Percentiles rank a stretch among this genome's conserved stretches.
Conservation (phyloP, 2,329 filamentous ascomycete genomes). For the Xylariaceae sp. region DNA sequence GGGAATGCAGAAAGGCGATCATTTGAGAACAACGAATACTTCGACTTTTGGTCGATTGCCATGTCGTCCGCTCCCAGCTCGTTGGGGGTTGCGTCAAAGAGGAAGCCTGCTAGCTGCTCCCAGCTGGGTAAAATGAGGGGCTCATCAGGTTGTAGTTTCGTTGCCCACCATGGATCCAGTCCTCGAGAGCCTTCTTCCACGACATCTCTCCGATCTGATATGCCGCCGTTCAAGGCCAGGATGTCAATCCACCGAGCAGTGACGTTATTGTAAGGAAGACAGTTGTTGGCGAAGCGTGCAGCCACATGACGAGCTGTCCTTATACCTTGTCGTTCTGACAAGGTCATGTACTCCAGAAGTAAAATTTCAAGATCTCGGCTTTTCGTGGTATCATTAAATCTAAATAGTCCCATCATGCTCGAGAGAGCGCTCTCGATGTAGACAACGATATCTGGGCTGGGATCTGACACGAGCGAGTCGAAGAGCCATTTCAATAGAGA, state of each 20-base stretch:
- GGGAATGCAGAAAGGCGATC: conserved; percentile 54
- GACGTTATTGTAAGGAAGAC: conserved; percentile 73
- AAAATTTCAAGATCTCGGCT: conserved; percentile 43
- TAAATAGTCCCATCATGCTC: conserved; percentile 55
- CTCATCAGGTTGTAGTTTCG: conserved; percentile 28
- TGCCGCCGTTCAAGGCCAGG: conserved; percentile 65
- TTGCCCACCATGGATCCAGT: conserved; percentile 60
- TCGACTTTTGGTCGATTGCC: conserved; percentile 36
- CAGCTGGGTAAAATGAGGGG: conserved; percentile 43
- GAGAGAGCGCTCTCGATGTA: conserved; percentile 88
- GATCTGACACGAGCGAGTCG: conserved; percentile 74
- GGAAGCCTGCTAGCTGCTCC: conserved; percentile 44
- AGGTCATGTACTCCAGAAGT: conserved; percentile 64
- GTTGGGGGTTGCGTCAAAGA: conserved; percentile 36
- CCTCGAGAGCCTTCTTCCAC: conserved; percentile 87
- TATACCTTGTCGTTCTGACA: conserved; percentile 47
- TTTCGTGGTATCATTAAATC: conserved; percentile 23
- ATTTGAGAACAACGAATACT: conserved; percentile 35
- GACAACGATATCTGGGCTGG: conserved; percentile 69
- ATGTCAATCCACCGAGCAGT: conserved; percentile 85
- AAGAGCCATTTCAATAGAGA: conserved; percentile 73
- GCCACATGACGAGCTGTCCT: conserved; percentile 76
- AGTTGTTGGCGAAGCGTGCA: conserved; percentile 86
- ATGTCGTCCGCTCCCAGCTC: conserved; percentile 23
- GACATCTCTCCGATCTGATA: conserved; percentile 73